Evolutionary conservation across 2,329 filamentous ascomycete genomes (phyloP), one percentile per base, ranked within the genome.

Genomic region (Emericellopsis atlantica): DNA sequence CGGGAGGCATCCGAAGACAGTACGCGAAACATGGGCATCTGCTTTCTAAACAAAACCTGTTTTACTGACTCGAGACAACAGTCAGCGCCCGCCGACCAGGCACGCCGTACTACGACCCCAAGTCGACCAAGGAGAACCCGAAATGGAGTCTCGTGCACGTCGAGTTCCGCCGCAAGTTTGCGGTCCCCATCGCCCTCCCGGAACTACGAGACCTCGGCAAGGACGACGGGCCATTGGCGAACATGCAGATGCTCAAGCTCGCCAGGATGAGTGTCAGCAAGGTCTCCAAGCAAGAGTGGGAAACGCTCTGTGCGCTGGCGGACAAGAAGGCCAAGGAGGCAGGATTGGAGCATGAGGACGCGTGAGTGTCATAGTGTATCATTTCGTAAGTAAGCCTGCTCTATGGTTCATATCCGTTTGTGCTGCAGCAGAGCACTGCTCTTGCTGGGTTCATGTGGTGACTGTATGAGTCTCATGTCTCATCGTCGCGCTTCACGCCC

Each of bases 131-230:
- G 36, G 64, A 65, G 6, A 64, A 63, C 9, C 74, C 48, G 67
- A 74, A 41, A 52, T 98, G 92, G 92, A 85, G 80, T 40, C 74
- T 92, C 15, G 92, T 96, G 2, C 84, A 93, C 45, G 90, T 96
- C 37, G 74, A 81, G 52, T 95, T 94, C 57, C 78, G 83, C 43
- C 79, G 78, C 56, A 95, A 95, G 60, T 88, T 96, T 50, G 67
- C 69, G 2, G 69, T 77, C 12, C 73, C 79, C 1, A 74, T 96
- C 43, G 72, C 72, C 5, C 70, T 95, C 40, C 74, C 76, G 46
- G 79, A 85, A 48, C 70, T 95, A 36, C 81, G 84, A 41, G 71
- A 73, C 31, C 68, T 81, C 52, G 76, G 75, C 6, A 66, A 69
- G n/a, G 54, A 59, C 0, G 72, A 70, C 0, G 62, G 73, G 8